Evolutionary conservation across 2,329 filamentous ascomycete species (phyloP).

Genomic region (Hortaea sp.): DNA sequence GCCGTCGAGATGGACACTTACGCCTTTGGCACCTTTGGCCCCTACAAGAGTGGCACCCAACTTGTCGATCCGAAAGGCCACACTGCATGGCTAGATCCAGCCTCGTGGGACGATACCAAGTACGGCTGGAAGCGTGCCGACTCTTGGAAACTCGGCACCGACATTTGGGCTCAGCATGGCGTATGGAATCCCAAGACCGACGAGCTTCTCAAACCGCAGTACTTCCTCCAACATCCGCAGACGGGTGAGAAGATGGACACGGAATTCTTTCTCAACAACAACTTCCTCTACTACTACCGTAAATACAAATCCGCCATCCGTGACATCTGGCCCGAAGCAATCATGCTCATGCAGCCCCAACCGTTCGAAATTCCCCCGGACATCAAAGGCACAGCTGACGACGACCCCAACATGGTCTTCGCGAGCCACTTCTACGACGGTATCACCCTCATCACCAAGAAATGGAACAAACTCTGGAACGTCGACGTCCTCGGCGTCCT

Average conservation of each 20-base stretch:
- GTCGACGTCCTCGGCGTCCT: slow-evolving; percentile 90
- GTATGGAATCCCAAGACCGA: slow-evolving; percentile 82
- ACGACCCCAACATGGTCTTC: slow-evolving; percentile 84
- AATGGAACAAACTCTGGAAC: slow-evolving; percentile 97
- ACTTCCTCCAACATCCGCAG: slow-evolving; percentile 70
- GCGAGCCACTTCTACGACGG: slow-evolving; percentile 96
- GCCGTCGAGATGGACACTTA: slow-evolving; percentile 84
- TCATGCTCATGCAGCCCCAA: slow-evolving; percentile 85
- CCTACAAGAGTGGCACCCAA: slow-evolving; percentile 74
- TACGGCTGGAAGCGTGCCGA: slow-evolving; percentile 88
- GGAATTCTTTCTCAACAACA: slow-evolving; percentile 78
- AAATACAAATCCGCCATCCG: slow-evolving; percentile 67
- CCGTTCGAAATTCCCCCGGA: slow-evolving; percentile 83
- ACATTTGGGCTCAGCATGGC: slow-evolving; percentile 92
- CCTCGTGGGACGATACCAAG: slow-evolving; percentile 70
- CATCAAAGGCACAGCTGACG: slow-evolving; percentile 79
- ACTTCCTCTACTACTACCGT: slow-evolving; percentile 80
- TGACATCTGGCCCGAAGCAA: slow-evolving; percentile 63
- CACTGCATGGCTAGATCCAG: slow-evolving; percentile 65
- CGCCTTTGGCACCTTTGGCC: slow-evolving; percentile 88
- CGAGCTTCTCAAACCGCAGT: slow-evolving; percentile 69
- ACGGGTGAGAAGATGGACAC: slow-evolving; percentile 69
- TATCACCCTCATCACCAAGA: slow-evolving; percentile 92
- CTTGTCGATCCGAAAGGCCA: slow-evolving; percentile 83
- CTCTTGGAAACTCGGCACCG: slow-evolving; percentile 86